Base-by-base conservation (phyloP, 805 yeast species). In the Wickerhamomyces ciferrii region DNA sequence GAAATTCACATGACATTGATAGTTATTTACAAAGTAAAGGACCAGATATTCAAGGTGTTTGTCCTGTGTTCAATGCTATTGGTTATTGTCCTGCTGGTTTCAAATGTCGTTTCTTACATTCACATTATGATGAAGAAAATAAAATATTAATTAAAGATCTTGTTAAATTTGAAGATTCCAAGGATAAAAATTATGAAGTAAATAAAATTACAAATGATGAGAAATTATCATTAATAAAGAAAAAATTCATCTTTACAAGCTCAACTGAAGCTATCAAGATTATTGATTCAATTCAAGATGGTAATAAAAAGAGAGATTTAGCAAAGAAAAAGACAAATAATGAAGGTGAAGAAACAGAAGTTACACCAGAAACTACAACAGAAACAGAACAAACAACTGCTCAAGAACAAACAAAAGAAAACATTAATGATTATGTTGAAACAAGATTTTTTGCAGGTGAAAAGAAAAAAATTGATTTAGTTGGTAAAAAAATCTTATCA, bases 41-140 rank as follows among this genome's bases (percentile, higher is more conserved):
- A 1, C 72, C 67, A 0, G 98, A 94, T 61, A 68, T 88, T 20
- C 78, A 74, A 10, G 95, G 96, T 0, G 59, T 58, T 2, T 94
- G 99, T 66, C 98, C 99, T 0, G 96, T 88, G 4, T 90, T 69
- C 60, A 70, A 70, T 31, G 84, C 86, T 1, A 70, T 88, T 32
- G 99, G 99, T 0, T 83, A 79, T 59, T 94, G 99, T 71, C 96
- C 96, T 4, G 78, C 85, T 50, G 99, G 99, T 0, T 67, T 87
- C 56, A 92, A 88, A 63, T 94, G 99, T 68, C 79, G 97, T 57
- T 94, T 96, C 88, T 74, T 94, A 47, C 69, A 76, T 3, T 78
- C 87, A 15, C 98, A 94, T 67, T 76, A 69, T 58, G 62, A 75
- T 53, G 60, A 59, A 29, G 83, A 71, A 47, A 65, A 72, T 17